A percentile compares a stretch with the other conserved stretches of the same genome.
phyloP scores from a whole-genome alignment of 345 rosid genomes.

The Eucalyptus paniculata region DNA sequence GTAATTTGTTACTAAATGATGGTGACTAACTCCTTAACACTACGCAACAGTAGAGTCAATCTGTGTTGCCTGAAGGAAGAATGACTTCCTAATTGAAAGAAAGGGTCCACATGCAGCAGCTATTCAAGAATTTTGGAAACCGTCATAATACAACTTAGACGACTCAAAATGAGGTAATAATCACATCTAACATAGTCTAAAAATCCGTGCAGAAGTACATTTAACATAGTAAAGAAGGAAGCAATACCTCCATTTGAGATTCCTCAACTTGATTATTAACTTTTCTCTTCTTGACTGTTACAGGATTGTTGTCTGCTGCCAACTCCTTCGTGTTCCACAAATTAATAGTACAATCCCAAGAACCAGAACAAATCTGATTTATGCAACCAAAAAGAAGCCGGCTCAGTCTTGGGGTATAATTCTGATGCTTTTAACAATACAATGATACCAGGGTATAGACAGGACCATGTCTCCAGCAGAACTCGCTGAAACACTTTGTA shows the following conservation, averaged over 20 bases:
- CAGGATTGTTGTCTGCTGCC: constrained; percentile 32
- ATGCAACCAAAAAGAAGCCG: not conserved
- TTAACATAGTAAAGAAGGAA: not conserved
- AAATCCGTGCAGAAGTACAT: not conserved
- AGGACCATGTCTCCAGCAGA: constrained; percentile 62
- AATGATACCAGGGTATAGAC: not conserved
- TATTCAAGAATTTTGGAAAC: not conserved
- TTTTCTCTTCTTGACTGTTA: constrained; percentile 77
- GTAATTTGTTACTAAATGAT: not conserved
- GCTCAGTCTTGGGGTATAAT: not conserved
- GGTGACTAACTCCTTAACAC: not conserved
- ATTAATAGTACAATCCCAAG: constrained; percentile 88
- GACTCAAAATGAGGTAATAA: not conserved
- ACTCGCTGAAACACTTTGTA: constrained; percentile 66
- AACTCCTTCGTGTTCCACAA: constrained; percentile 61
- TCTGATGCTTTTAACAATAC: not conserved
- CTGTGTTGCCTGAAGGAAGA: not conserved
- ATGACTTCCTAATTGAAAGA: not conserved
- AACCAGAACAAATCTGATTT: constrained; percentile 76
- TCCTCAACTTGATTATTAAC: constrained; percentile 47
- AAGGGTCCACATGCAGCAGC: not conserved
- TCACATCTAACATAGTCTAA: not conserved
- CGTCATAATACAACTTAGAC: not conserved
- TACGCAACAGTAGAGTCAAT: not conserved
- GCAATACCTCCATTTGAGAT: constrained; percentile 65